Conservation (phyloP, 495 filamentous ascomycete genomes). For the Daldinia loculata region DNA sequence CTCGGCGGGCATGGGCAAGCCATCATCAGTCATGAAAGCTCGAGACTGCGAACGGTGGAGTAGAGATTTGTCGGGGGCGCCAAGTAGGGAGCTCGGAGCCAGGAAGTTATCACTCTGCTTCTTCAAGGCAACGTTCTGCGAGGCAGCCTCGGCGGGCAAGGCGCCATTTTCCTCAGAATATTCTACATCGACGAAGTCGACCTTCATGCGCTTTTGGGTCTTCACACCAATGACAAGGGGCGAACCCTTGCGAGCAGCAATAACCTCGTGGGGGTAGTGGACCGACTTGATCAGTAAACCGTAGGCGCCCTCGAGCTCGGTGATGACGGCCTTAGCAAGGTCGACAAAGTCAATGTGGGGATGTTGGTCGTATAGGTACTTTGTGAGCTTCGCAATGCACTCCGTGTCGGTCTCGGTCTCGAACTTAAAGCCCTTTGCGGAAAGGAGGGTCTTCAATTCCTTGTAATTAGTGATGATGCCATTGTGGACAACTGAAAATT, state of each 20-base stretch:
- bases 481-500: slow-evolving; percentile 98
- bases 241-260: slow-evolving; percentile 97
- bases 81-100: slow-evolving; percentile 74
- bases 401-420: slow-evolving; percentile 99
- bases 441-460: slow-evolving; percentile 91
- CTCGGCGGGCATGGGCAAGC: slow-evolving; percentile 95
- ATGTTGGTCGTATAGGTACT: slow-evolving; percentile 97
- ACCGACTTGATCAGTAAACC: slow-evolving; percentile 97
- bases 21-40: slow-evolving; percentile 98
- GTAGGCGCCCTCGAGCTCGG: slow-evolving; percentile 97
- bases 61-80: slow-evolving; percentile 94
- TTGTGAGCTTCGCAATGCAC: slow-evolving; percentile 98
- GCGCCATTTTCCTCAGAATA: slow-evolving; percentile 82
- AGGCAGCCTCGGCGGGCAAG: slow-evolving; percentile 91
- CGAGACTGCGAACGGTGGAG: slow-evolving; percentile 97
- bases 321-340: slow-evolving; percentile 95
- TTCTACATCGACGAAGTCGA: slow-evolving; percentile 99
- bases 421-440: slow-evolving; percentile 95
- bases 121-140: slow-evolving; percentile 96
- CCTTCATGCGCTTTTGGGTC: slow-evolving; percentile 99
- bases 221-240: slow-evolving; percentile 95
- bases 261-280: slow-evolving; percentile 97
- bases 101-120: slow-evolving; percentile 69
- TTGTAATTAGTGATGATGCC: slow-evolving; percentile 99
- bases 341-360: slow-evolving; percentile 94